Evolutionary conservation across 2,329 filamentous ascomycete genomes (phyloP), one percentile per base, ranked within the genome.

Genomic region (Ceratocystis colombiana): DNA sequence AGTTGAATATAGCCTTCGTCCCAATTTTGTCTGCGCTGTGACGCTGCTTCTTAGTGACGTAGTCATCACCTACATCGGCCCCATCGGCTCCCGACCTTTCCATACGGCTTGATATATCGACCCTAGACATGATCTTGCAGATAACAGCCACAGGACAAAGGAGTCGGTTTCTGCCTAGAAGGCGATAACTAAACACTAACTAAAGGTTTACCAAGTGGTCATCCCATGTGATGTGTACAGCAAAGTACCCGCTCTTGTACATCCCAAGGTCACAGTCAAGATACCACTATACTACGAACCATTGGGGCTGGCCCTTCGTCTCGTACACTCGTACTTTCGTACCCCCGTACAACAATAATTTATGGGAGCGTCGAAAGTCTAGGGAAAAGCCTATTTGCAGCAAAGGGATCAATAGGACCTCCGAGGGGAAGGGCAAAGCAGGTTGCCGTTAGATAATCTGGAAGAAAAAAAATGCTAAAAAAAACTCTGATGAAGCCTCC

Each of bases 321-420:
- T 20, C n/a, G 22, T 20, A 28, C 50, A 55, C 20, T 22, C 2
- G 50, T 55, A 55, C 25, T 15, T 41, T 41, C 37, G 37, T 41
- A 41, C 37, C 37, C 37, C 12, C 37, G 37, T 41, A 41, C 37
- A 41, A 41, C 22, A 20, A 22, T 22, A 1, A 22, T 53, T 8
- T 53, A 53, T 20, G 10, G 12, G n/a, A 53, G 22, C 6, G 48
- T 25, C n/a, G 22, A 25, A 53, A 53, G 48, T n/a, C 6, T 22
- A 25, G 50, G 8, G 12, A 5, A 55, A 25, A 25, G 50, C 50
- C 12, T 5, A 17, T 22, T 22, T 55, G 50, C 10, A 30, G 50
- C 10, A 22, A 55, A 55, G 50, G 50, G 50, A 55, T 55, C 50
- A 55, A 55, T 55, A 55, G 50, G 50, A 55, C 20, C n/a, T 55